These are phyloP conservation scores for Gaeumannomyces sp. DNA, from an alignment of 2,329 filamentous ascomycete species.

Conservation along the genomic window DNA sequence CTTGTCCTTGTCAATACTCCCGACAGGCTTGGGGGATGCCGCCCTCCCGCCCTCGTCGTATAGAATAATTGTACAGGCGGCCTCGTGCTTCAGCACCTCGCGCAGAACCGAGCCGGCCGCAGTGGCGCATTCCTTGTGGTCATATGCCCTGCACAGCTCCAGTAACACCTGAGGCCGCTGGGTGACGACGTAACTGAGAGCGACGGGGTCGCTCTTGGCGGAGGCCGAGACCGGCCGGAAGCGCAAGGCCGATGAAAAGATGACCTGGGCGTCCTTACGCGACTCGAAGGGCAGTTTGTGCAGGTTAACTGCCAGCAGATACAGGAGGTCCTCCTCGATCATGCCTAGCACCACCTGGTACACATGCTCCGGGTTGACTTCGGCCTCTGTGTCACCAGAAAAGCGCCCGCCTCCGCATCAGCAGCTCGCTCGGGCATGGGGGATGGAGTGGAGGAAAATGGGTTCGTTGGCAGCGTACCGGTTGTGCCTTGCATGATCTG, in stretches of 20 bases:
- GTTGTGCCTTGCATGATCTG: conserved; percentile 86
- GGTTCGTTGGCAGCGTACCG: conserved; percentile 46
- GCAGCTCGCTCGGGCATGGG: not conserved
- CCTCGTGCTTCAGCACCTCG: conserved; percentile 84
- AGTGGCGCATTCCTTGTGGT: conserved; percentile 84
- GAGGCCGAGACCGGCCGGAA: conserved; percentile 69
- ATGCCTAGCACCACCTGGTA: conserved; percentile 78
- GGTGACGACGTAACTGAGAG: conserved; percentile 82
- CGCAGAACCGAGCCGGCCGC: conserved; percentile 84
- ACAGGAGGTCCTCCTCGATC: conserved; percentile 81
- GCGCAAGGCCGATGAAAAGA: conserved; percentile 91
- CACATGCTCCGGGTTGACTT: conserved; percentile 81
- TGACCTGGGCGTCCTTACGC: conserved; percentile 89
- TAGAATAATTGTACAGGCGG: conserved; percentile 81
- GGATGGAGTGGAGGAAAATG: not conserved
- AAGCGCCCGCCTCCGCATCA: not conserved
- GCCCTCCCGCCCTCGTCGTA: conserved; percentile 76
- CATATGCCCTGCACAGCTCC: conserved; percentile 83
- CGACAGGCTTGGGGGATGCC: conserved; percentile 69
- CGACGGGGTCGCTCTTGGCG: conserved; percentile 68
- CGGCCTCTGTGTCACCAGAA: conserved; percentile 55
- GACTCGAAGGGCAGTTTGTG: conserved; percentile 89
- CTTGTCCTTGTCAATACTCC: conserved; percentile 68
- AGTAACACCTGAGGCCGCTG: conserved; percentile 81
- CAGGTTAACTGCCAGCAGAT: conserved; percentile 74